Evolutionary conservation across 2,329 filamentous ascomycete species (phyloP).

Genomic region (Epichloe typhina): DNA sequence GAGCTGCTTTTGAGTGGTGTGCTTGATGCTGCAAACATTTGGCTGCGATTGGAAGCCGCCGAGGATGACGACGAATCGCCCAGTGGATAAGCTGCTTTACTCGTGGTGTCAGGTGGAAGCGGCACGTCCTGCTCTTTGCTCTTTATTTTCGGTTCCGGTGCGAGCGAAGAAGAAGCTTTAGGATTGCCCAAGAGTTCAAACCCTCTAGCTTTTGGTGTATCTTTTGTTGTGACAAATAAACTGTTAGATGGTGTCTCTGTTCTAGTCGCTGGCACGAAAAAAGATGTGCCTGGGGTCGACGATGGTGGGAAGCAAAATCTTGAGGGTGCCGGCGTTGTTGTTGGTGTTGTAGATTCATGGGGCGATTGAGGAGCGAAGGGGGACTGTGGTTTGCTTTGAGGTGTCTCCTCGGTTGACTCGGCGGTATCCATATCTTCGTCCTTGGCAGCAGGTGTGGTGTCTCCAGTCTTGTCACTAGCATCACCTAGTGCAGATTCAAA

Average conservation of each 20-base stretch:
- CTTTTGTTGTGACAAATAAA: constrained; percentile 18
- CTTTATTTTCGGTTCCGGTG: constrained; percentile 21
- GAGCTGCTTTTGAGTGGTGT: constrained; percentile 16
- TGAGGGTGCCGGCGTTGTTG: constrained; percentile 35
- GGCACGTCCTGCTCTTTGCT: constrained; percentile 26
- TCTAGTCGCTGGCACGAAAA: constrained; percentile 23
- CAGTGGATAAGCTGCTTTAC: constrained; percentile 35
- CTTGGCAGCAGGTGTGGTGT: constrained; percentile 24
- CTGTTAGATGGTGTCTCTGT: constrained; percentile 12
- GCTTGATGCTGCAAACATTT: constrained; percentile 18
- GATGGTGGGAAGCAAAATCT: constrained; percentile 30
- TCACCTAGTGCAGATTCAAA: constrained; percentile 48
- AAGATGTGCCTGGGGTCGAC: constrained; percentile 17
- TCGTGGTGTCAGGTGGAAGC: constrained; percentile 42
- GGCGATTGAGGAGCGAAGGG: constrained; percentile 14
- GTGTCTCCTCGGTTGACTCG: constrained; percentile 21
- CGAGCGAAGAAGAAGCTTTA: constrained; percentile 5
- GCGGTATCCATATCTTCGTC: constrained; percentile 40
- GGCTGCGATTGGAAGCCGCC: constrained; percentile 23
- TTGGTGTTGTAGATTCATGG: constrained; percentile 33
- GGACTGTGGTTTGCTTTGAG: constrained; percentile 24
- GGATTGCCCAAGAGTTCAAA: constrained; percentile 15
- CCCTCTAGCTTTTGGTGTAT: constrained; percentile 12
- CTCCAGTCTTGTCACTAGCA: constrained; percentile 23
- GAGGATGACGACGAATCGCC: constrained; percentile 42